phyloP scores from a whole-genome alignment of 208 protist genomes.

The Phytomonas francai region DNA sequence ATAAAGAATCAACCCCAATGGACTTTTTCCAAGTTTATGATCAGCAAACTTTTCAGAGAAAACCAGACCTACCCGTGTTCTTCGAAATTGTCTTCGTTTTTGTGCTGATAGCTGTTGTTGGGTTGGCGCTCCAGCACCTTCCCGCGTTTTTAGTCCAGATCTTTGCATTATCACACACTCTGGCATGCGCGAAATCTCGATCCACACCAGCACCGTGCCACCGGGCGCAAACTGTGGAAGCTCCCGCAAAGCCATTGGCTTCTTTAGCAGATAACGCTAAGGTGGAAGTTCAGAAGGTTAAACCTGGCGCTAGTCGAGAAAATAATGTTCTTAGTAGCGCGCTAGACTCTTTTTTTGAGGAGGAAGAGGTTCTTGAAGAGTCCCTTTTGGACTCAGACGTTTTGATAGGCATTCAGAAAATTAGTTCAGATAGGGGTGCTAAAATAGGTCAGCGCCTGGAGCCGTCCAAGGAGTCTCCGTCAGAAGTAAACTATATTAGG shows the following conservation, averaged over 20 bases:
- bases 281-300: slow-evolving; percentile 1
- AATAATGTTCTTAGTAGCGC: background rate
- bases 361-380: slow-evolving; percentile 23
- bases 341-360: slow-evolving; percentile 35
- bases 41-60: slow-evolving; percentile 8
- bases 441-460: background rate
- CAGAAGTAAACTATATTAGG: slow-evolving; percentile 8
- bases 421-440: background rate
- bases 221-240: background rate
- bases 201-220: background rate
- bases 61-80: background rate
- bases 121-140: slow-evolving; percentile 11
- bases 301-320: background rate
- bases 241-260: background rate
- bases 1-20: slow-evolving; percentile 9
- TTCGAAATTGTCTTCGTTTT: slow-evolving; percentile 16
- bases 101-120: slow-evolving; percentile 5
- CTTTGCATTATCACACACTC: background rate
- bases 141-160: background rate
- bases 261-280: slow-evolving; percentile 13
- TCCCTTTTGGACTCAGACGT: slow-evolving; percentile 22
- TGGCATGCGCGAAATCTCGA: background rate
- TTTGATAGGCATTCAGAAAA: background rate
- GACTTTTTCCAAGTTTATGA: slow-evolving; percentile 32
- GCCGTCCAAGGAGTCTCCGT: slow-evolving; percentile 13